Evolutionary conservation across 192 early-diverging fungal species (phyloP), one percentile per base, ranked within the genome.

Genomic region (Chytriomyces hyalinus): DNA sequence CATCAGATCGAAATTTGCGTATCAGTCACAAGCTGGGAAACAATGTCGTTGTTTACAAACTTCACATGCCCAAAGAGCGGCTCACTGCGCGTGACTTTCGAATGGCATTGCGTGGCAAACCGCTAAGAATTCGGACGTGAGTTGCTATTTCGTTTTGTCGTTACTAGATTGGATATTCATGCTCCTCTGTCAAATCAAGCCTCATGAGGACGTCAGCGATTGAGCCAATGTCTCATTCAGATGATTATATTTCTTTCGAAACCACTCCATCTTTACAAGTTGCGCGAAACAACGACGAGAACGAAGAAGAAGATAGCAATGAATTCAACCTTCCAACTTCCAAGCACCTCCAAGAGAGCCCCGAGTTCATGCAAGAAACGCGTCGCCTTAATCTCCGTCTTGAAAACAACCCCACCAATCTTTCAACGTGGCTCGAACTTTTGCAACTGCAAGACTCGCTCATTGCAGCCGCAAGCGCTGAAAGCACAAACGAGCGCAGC

Each of bases 401-500:
- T 53, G 50, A 36, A 61, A 78, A 84, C 72, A 65, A 82, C 48
- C 82, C 78, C 1, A 78, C 80, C 8, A 81, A 87, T 69, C 44
- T 77, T 6, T 5, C 24, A 15, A 49, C 70, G 49, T 87, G 86
- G 86, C 59, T 84, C 13, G 76, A 82, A 20, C 71, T 84, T 26
- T 64, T 87, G 36, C 62, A 63, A 5, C 67, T 84, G 24, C 86
- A 87, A 70, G 84, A 87, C 61, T 47, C 63, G 7, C 78, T 87
- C n/a, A 17, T 81, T 5, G 47, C 61, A 20, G 9, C 46, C 6
- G 47, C 61, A 43, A 36, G 5, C 9, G 36, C 60, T 9, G 11
- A 36, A 24, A 63, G 26, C 66, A 67, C 66, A 67, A 47, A 17
- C 15, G 28, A 49, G 9, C 49, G 17, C 22, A 22, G 50, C 17